phyloP scores from a whole-genome alignment of 345 rosid species.

The Boechera retrofracta region DNA sequence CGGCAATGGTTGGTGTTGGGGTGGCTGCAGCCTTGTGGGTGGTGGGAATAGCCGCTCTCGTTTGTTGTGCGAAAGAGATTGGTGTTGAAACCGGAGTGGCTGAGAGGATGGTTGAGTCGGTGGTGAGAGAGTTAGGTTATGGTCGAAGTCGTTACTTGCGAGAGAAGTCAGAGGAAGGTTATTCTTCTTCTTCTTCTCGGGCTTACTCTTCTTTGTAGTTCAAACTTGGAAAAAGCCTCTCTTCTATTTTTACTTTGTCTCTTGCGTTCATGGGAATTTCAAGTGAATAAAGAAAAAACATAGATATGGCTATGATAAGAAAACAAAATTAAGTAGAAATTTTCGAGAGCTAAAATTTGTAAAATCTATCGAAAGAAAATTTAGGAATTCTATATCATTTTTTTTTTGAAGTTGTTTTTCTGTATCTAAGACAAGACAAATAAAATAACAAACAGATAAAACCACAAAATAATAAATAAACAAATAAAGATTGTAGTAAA shows the following conservation, averaged over 20 bases:
- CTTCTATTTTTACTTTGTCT: not conserved
- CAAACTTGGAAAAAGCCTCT: not conserved
- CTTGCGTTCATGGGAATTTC: constrained; percentile 7
- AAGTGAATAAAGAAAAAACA: not conserved
- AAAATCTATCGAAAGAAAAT: not conserved
- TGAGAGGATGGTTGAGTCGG: constrained; percentile 36
- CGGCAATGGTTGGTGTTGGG: constrained; percentile 46
- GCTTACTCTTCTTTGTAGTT: constrained; percentile 2
- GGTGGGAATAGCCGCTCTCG: constrained; percentile 45
- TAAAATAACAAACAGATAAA: not conserved
- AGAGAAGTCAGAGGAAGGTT: constrained; percentile 19
- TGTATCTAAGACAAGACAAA: not conserved
- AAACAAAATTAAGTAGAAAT: not conserved
- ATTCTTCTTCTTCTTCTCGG: not conserved
- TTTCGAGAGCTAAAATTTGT: not conserved
- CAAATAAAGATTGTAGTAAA: not conserved
- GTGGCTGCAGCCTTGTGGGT: constrained; percentile 47
- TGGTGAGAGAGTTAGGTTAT: constrained; percentile 30
- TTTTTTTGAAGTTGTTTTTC: not conserved
- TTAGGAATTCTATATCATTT: not conserved
- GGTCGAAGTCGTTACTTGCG: constrained; percentile 22
- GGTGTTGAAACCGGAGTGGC: constrained; percentile 30
- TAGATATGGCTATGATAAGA: not conserved
- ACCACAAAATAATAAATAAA: not conserved
- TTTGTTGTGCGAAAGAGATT: constrained; percentile 41